Percentiles rank a stretch among this genome's conserved stretches.
These are phyloP conservation scores for Strobilomyces confusus DNA, from an alignment of 768 basidiomycete species.

Conservation along the genomic window DNA sequence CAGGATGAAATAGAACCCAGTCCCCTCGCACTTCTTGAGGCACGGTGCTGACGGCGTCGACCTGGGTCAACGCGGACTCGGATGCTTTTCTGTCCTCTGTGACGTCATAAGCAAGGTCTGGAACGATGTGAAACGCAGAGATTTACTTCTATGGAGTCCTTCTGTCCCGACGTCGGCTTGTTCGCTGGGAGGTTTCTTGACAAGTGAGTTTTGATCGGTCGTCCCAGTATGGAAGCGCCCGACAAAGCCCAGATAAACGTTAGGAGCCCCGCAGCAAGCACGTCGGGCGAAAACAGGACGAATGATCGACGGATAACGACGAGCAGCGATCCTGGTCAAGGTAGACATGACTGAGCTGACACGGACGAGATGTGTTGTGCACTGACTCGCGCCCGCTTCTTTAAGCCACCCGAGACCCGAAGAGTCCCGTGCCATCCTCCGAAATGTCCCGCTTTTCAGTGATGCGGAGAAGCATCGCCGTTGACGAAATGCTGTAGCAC, in stretches of 20 bases:
- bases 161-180: constrained; percentile 29
- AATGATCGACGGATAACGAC: constrained; percentile 3
- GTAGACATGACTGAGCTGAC: constrained; percentile 12
- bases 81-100: constrained; percentile 25
- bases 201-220: constrained; percentile 20
- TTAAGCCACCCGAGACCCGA: constrained; percentile 24
- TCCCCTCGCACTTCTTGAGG: constrained; percentile 61
- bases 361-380: neutral
- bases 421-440: constrained; percentile 23
- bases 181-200: constrained; percentile 22
- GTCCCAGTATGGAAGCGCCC: constrained; percentile 22
- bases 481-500: neutral
- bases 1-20: constrained; percentile 93
- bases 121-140: neutral
- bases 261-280: constrained; percentile 2
- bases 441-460: constrained; percentile 15
- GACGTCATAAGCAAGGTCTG: neutral
- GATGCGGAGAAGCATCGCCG: neutral
- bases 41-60: constrained; percentile 49
- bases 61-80: constrained; percentile 18
- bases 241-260: neutral
- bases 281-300: constrained; percentile 11
- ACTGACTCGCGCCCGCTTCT: constrained; percentile 8
- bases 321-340: constrained; percentile 11
- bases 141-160: constrained; percentile 33